Conservation (phyloP, 306 rosid species). For the Sindora glabra region DNA sequence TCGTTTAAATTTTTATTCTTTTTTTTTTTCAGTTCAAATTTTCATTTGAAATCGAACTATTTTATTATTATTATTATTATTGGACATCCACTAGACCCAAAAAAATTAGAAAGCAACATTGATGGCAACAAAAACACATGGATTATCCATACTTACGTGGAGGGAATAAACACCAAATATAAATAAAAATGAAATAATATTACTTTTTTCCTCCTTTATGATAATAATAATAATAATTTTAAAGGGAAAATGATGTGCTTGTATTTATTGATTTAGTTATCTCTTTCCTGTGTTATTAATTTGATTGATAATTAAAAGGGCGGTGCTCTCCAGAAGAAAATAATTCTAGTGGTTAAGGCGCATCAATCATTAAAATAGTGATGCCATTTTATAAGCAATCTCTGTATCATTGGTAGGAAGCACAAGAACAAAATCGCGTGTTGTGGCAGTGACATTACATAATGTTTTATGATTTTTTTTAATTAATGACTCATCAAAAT, state of each 20-base stretch:
- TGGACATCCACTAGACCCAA: too few relatives aligned
- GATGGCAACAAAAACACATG: not conserved
- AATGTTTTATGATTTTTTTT: not conserved
- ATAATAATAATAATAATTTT: not conserved
- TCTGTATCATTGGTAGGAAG: conserved; percentile 24
- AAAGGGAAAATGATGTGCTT: not conserved
- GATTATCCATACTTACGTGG: not conserved
- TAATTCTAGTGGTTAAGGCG: conserved; percentile 19
- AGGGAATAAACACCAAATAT: not conserved
- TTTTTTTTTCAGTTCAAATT: too few relatives aligned
- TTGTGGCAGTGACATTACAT: conserved; percentile 22
- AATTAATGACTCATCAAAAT: too few relatives aligned
- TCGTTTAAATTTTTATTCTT: too few relatives aligned
- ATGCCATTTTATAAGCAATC: conserved; percentile 10
- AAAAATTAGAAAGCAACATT: too few relatives aligned
- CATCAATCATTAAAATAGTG: conserved; percentile 17
- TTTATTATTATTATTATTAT: too few relatives aligned
- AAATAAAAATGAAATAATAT: too few relatives aligned
- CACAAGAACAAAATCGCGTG: conserved; percentile 25
- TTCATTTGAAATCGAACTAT: too few relatives aligned
- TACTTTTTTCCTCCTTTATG: too few relatives aligned
- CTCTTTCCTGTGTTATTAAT: too few relatives aligned
- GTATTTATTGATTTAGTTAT: not conserved
- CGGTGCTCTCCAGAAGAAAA: not conserved
- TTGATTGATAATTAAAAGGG: not conserved